Conservation (phyloP, 345 rosid species). For the Eucalyptus melliodora region DNA sequence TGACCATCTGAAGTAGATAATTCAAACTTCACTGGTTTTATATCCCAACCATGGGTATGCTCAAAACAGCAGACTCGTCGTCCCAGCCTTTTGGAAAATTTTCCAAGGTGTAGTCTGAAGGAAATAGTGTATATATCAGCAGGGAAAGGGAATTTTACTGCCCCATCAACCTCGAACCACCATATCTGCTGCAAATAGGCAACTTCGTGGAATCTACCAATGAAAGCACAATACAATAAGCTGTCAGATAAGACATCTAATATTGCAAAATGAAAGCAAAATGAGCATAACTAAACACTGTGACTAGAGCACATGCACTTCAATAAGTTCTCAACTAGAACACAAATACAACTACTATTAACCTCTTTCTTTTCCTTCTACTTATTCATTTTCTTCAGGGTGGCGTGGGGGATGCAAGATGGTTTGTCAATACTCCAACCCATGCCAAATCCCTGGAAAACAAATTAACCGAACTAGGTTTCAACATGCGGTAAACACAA, state of each 20-base stretch:
- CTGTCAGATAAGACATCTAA: not conserved
- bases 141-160: constrained; percentile 72
- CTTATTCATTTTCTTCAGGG: not conserved
- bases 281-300: not conserved
- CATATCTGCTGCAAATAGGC: constrained; percentile 30
- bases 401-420: not conserved
- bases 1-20: constrained; percentile 66
- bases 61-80: constrained; percentile 55
- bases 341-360: not conserved
- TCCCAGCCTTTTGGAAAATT: constrained; percentile 58
- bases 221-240: not conserved
- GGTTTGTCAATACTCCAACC: not conserved
- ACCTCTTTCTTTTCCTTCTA: not conserved
- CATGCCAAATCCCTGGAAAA: not conserved
- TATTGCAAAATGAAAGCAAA: not conserved
- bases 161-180: constrained; percentile 59
- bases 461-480: not conserved
- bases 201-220: constrained; percentile 10
- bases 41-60: constrained; percentile 82
- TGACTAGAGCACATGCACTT: not conserved
- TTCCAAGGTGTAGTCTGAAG: constrained; percentile 86
- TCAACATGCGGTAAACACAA: not conserved
- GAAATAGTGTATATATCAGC: constrained; percentile 66
- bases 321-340: not conserved
- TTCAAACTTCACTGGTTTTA: constrained; percentile 62